These are phyloP conservation scores for Pseudogymnoascus sp. DNA, from an alignment of 2,329 filamentous ascomycete species.

Conservation along the genomic window DNA sequence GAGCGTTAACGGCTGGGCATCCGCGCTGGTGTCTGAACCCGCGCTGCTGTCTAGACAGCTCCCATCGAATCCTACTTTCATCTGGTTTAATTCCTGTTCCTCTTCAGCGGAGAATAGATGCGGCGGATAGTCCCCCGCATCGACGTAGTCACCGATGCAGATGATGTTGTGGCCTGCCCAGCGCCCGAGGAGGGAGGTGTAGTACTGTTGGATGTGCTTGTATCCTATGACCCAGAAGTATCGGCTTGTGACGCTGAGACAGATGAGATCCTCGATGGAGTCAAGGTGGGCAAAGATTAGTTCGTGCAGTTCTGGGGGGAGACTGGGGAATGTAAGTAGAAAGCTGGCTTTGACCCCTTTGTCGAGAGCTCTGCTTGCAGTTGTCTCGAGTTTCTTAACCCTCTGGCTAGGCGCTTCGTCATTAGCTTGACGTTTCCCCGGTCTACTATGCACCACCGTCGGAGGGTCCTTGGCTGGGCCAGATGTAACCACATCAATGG, in stretches of 20 bases:
- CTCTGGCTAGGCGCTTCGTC: background rate
- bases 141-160: background rate
- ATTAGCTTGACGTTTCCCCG: background rate
- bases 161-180: background rate
- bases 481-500: background rate
- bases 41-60: background rate
- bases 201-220: background rate
- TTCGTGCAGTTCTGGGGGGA: background rate
- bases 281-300: background rate
- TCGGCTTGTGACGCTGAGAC: background rate
- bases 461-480: background rate
- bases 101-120: background rate
- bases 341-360: background rate
- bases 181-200: background rate
- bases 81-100: background rate
- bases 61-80: background rate
- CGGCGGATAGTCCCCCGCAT: background rate
- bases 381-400: background rate
- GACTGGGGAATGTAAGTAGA: background rate
- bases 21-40: background rate
- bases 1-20: background rate
- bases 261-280: background rate
- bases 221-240: background rate
- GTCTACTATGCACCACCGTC: too few species aligned
- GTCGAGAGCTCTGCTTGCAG: background rate